These are phyloP conservation scores for Thinopyrum elongatum DNA, from an alignment of 176 grass and related monocot genomes.

Conservation along the genomic window DNA sequence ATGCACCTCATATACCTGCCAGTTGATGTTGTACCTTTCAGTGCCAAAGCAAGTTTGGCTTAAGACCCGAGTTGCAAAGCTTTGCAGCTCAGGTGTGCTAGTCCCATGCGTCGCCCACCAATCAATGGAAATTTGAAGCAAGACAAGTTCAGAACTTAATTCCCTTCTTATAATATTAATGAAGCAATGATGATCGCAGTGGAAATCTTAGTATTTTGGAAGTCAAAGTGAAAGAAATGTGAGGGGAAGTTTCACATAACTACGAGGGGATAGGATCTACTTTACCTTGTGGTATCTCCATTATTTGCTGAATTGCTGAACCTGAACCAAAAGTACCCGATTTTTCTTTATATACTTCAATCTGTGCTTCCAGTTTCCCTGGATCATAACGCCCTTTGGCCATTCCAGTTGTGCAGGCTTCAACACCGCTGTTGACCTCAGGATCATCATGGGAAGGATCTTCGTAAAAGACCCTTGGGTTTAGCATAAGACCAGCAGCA, in stretches of 20 bases:
- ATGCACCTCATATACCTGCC: neutral
- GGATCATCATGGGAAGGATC: conserved; percentile 37
- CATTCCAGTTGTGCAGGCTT: conserved; percentile 29
- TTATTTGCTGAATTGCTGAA: conserved; percentile 34
- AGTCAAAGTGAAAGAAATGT: neutral
- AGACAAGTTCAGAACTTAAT: neutral
- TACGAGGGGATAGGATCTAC: neutral
- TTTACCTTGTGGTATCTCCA: conserved; percentile 60
- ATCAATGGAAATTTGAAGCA: neutral
- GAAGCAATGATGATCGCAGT: neutral
- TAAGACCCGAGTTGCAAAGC: neutral
- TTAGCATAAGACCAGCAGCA: conserved; percentile 59
- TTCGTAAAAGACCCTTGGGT: conserved; percentile 61
- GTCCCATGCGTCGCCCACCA: neutral
- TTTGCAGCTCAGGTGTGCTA: neutral
- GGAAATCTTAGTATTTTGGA: neutral
- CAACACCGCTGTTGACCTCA: conserved; percentile 58
- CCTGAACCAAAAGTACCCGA: conserved; percentile 36
- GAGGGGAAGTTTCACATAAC: neutral
- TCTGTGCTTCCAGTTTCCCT: conserved; percentile 26
- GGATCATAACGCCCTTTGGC: conserved; percentile 24
- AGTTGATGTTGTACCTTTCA: neutral
- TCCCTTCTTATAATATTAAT: neutral
- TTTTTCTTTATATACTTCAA: conserved; percentile 53
- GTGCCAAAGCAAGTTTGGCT: neutral